Evolutionary conservation across 1,284 basidiomycete species (phyloP).

Genomic region (Coriolopsis trogii): DNA sequence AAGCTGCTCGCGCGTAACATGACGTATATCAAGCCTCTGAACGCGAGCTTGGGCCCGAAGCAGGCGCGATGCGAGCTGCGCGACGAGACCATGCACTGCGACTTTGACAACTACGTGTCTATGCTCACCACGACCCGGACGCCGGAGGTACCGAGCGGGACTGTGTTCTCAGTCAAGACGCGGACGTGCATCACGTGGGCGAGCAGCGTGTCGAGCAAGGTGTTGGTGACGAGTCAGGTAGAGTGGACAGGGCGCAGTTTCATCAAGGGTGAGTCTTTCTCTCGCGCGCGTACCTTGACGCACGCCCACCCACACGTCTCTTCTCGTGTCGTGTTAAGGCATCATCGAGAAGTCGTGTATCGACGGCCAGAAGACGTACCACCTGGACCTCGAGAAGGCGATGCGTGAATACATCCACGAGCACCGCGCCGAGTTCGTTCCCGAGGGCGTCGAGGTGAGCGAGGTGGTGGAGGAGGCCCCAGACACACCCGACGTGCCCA

Average conservation of each 20-base stretch:
- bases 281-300: too few species aligned
- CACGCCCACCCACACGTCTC: too few species aligned
- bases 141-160: conserved; percentile 93
- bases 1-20: conserved; percentile 82
- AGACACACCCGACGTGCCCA: conserved; percentile 17
- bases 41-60: conserved; percentile 88
- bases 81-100: conserved; percentile 82
- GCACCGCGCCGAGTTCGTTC: conserved; percentile 88
- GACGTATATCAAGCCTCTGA: conserved; percentile 95
- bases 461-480: conserved; percentile 41
- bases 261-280: conserved; percentile 81
- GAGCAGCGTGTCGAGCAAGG: conserved; percentile 71
- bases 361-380: conserved; percentile 94
- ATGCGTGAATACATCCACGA: conserved; percentile 89
- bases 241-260: conserved; percentile 98
- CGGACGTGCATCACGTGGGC: conserved; percentile 96
- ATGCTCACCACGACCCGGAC: conserved; percentile 91
- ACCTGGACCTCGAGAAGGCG: conserved; percentile 80
- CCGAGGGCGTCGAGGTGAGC: conserved; percentile 71
- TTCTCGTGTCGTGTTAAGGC: too few species aligned
- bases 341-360: conserved; percentile 93
- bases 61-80: conserved; percentile 93
- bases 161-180: conserved; percentile 93
- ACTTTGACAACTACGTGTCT: conserved; percentile 84
- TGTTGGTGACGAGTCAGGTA: conserved; percentile 89